Base-by-base conservation (phyloP, 257 asterid genomes). In the Gentiana macrophylla region DNA sequence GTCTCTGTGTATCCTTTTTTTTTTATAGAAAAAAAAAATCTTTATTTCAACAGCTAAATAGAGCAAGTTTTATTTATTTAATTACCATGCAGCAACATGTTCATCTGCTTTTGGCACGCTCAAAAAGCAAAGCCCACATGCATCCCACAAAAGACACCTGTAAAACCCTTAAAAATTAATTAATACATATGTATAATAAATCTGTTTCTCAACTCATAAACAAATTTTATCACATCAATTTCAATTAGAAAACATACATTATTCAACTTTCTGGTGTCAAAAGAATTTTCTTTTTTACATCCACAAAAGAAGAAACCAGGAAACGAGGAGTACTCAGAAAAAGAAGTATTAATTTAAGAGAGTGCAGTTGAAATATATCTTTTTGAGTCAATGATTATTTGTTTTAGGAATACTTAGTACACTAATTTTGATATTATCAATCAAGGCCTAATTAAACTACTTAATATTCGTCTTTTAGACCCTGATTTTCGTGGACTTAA, bases 361-460 rank as follows among this genome's bases (percentile, higher is more conserved):
- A 64, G 74, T 77, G 64, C 61, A 64, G 93, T 83, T 83, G 79
- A 81, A 80, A 68, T 81, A 78, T 52, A 64, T 78, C 95, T 86
- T 83, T 83, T 79, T 55, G 68, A 66, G 60, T 79, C 84, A 79
- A 83, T 86, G 79, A 86, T 83, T 83, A 75, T 72, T 50, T 72
- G 68, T 65, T 58, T 73, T 75, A 10, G 10, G 9, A 41, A 5
- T 5, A 41, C 8, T 41, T n/a, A 55, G 53, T 55, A 64, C 65
- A 63, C 24, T 24, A 24, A 24, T 49, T 15, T 35, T 47, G 35
- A 32, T 49, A 50, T 12, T 41, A 7, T 41, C 46, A 41, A 41
- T 3, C 46, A 41, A 41, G 9, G 9, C 46, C 8, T 5, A 7
- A 41, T 41, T 41, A 41, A 5, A 41, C 6, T 41, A 41, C 24